Conservation (phyloP, 2,329 filamentous ascomycete species). For the Fusarium anthophilum region DNA sequence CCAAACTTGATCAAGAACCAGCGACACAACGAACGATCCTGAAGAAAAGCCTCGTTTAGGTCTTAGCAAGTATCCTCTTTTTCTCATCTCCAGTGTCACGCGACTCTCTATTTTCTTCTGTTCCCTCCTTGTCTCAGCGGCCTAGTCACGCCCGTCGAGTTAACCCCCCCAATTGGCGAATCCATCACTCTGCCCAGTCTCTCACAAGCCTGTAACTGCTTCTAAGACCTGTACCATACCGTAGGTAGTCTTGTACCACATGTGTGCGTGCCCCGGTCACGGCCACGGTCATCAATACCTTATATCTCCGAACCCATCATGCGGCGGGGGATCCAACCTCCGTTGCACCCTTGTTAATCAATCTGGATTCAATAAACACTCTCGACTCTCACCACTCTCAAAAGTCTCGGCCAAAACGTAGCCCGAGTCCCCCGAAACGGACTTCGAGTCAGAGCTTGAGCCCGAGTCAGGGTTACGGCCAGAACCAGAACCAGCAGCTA, state of each 20-base stretch:
- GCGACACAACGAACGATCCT: not conserved
- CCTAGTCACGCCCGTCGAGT: conserved; percentile 7
- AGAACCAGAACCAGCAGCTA: conserved; percentile 29
- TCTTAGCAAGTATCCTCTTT: conserved; percentile 19
- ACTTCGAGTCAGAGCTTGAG: conserved; percentile 24
- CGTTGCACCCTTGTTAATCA: conserved; percentile 62
- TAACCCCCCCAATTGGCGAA: not conserved
- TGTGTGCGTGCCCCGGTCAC: conserved; percentile 39
- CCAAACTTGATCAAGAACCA: conserved; percentile 30
- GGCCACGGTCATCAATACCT: conserved; percentile 34
- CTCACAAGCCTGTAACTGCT: conserved; percentile 32
- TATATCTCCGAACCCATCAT: conserved; percentile 54
- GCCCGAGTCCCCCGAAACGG: conserved; percentile 28
- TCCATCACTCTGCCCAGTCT: conserved; percentile 30
- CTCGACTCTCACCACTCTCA: conserved; percentile 38
- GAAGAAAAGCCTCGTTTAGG: conserved; percentile 14
- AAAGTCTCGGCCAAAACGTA: conserved; percentile 37
- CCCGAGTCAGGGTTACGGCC: conserved; percentile 23
- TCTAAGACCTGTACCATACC: conserved; percentile 8
- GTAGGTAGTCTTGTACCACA: conserved; percentile 13
- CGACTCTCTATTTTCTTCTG: conserved; percentile 23
- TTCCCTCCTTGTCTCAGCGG: conserved; percentile 16
- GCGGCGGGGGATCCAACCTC: conserved; percentile 66
- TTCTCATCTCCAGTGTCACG: conserved; percentile 33
- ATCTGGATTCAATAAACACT: conserved; percentile 65